Base-by-base conservation (phyloP, 1,284 basidiomycete genomes). In the Ustilago esculenta region DNA sequence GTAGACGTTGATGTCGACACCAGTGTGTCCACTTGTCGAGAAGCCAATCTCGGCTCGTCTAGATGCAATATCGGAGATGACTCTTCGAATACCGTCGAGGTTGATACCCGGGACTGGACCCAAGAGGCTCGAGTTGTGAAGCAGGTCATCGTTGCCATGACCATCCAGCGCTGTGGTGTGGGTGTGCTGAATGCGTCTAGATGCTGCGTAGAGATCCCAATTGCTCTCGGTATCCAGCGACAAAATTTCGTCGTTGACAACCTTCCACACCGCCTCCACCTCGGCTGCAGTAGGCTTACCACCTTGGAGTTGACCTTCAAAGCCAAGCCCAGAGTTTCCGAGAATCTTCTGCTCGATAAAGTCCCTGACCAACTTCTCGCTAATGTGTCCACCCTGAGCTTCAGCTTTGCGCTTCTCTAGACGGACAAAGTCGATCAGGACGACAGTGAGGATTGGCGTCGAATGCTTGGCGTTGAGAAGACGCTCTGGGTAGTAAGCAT, bases 1-100 rank as follows among this genome's bases (percentile, higher is more conserved):
- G 46, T 83, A 83, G 3, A 84, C 73, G 30, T 83, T 82, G 37
- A 84, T 82, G 49, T 84, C 83, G 29, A 84, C 78, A n/a, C 81
- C 83, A 17, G 80, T 81, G 49, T 84, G 83, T 0, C 83, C 83
- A n/a, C 76, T 71, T 0, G 82, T 83, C 5, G 75, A 77, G 81
- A 83, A 84, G 0, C 83, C 83, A 20, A 83, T 56, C 45, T 84
- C 82, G 20, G 82, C 83, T 25, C 83, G 55, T 21, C 81, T 52
- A 8, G 68, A 65, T 12, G 61, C 60, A 25, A 72, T 53, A 32
- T 73, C 64, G 17, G 72, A 70, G 39, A 76, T 66, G 23, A 55
- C 61, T 6, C 50, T 48, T 2, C 73, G 46, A 27, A 71, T 61
- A 18, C 46, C 58, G 37, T 69, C 66, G 10, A 69, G 44, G 15